Percentiles rank a stretch among this genome's conserved stretches.
phyloP scores from a whole-genome alignment of 73 alveolate genomes.

The Paramecium bursaria region DNA sequence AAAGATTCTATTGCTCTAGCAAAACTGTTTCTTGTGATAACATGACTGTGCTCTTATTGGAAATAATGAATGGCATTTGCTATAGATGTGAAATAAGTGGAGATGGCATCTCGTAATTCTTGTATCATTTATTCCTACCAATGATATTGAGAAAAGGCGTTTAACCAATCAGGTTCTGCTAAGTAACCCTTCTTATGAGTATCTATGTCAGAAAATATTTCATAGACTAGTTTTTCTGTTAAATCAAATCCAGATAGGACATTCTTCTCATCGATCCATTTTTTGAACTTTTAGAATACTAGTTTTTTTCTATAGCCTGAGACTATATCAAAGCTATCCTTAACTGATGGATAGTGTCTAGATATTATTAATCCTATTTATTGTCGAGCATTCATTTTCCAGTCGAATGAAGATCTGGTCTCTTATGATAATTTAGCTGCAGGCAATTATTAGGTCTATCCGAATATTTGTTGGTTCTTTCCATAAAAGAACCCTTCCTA shows the following conservation, averaged over 20 bases:
- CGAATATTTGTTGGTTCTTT: constrained; percentile 57
- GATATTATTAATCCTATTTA: constrained; percentile 79
- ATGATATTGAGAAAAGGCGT: constrained; percentile 75
- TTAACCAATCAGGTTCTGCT: constrained; percentile 81
- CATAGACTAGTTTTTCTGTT: constrained; percentile 75
- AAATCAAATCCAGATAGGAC: constrained; percentile 87
- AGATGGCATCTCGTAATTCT: constrained; percentile 79
- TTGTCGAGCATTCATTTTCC: constrained; percentile 85
- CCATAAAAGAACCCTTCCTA: constrained; percentile 76
- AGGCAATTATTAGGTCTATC: constrained; percentile 40
- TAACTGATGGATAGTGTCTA: constrained; percentile 72
- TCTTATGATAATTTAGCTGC: constrained; percentile 66
- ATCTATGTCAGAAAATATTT: constrained; percentile 84
- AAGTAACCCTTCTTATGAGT: constrained; percentile 89
- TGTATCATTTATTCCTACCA: constrained; percentile 74
- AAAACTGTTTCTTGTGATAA: constrained; percentile 65
- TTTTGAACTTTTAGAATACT: constrained; percentile 74
- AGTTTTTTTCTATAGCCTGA: constrained; percentile 75
- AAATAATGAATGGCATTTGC: constrained; percentile 84
- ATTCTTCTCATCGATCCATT: constrained; percentile 75
- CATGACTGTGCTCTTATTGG: constrained; percentile 62
- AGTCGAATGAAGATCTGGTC: constrained; percentile 78
- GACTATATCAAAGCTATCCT: constrained; percentile 74
- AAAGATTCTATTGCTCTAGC: constrained; percentile 72
- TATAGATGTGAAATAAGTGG: constrained; percentile 73